These are phyloP conservation scores for Aspergillus pseudotamarii DNA, from an alignment of 2,329 filamentous ascomycete species.

Conservation along the genomic window DNA sequence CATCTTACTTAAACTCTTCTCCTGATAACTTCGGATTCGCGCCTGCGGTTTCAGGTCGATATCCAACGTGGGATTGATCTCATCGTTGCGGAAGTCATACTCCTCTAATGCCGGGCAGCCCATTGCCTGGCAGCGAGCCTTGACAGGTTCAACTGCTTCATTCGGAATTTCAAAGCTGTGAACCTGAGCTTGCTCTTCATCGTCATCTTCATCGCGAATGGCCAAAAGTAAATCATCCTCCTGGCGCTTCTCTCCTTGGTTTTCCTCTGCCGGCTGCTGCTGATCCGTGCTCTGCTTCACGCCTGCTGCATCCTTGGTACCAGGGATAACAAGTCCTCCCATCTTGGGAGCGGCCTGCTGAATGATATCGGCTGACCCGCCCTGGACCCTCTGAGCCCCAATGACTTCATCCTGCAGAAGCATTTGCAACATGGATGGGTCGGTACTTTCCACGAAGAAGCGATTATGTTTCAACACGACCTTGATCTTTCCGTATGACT, in stretches of 20 bases:
- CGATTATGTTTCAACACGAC: conserved; percentile 92
- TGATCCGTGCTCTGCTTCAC: conserved; percentile 68
- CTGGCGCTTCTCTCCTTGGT: conserved; percentile 41
- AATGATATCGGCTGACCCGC: conserved; percentile 72
- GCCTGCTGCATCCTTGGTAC: conserved; percentile 89
- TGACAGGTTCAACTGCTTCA: conserved; percentile 79
- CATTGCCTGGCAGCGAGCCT: conserved; percentile 85
- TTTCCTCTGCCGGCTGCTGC: conserved; percentile 40
- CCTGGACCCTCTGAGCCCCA: conserved; percentile 71
- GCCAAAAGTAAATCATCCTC: conserved; percentile 72
- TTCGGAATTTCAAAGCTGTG: conserved; percentile 92
- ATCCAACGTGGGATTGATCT: conserved; percentile 84
- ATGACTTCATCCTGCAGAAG: conserved; percentile 85
- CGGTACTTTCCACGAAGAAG: conserved; percentile 90
- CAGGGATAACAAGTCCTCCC: conserved; percentile 85
- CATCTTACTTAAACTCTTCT: conserved; percentile 98
- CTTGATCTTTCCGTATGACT: conserved; percentile 93
- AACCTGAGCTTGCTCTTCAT: conserved; percentile 82
- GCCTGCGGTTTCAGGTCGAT: conserved; percentile 90
- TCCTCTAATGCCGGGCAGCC: conserved; percentile 89
- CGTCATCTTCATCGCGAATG: conserved; percentile 73
- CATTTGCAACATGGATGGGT: conserved; percentile 81
- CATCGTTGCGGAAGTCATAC: conserved; percentile 94
- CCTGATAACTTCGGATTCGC: conserved; percentile 91
- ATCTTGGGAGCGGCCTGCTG: conserved; percentile 83